These are phyloP conservation scores for Phyllosticta citriasiana DNA, from an alignment of 2,329 filamentous ascomycete genomes.

Conservation along the genomic window DNA sequence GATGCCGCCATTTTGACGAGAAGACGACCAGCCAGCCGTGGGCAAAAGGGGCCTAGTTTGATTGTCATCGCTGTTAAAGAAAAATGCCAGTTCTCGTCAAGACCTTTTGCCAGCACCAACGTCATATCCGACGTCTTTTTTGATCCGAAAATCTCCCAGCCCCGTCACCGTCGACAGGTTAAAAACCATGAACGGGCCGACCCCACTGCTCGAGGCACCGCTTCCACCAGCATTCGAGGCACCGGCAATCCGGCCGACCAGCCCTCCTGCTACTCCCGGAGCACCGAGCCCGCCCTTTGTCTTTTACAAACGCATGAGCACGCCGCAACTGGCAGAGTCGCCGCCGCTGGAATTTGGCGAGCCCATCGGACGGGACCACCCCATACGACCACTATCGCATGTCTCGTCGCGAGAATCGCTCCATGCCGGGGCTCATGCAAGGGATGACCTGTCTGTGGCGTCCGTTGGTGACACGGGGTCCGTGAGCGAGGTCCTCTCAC, in stretches of 20 bases:
- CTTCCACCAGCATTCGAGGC: constrained; percentile 14
- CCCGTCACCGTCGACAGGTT: neutral
- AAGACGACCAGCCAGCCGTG: neutral
- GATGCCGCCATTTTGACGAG: neutral
- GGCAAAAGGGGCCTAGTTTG: neutral
- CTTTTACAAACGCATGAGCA: constrained; percentile 24
- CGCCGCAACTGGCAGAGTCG: constrained; percentile 22
- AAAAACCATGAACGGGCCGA: constrained; percentile 22
- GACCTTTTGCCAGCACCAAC: neutral
- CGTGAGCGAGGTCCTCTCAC: constrained; percentile 13
- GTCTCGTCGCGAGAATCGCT: constrained; percentile 26
- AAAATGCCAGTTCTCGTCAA: constrained; percentile 1
- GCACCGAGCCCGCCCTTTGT: constrained; percentile 24
- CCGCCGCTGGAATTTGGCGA: constrained; percentile 28
- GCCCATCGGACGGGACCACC: constrained; percentile 23
- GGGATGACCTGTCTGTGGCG: constrained; percentile 22
- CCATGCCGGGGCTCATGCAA: constrained; percentile 25
- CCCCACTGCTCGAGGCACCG: neutral
- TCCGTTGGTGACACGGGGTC: constrained; percentile 18
- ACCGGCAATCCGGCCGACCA: constrained; percentile 24
- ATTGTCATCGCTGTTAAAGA: neutral
- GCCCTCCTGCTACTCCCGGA: constrained; percentile 28
- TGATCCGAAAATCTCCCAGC: constrained; percentile 1
- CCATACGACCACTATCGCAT: constrained; percentile 24
- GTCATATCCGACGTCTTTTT: neutral